Percentiles rank a stretch among this genome's conserved stretches.
phyloP scores from a whole-genome alignment of 352 stramenopile species.

The Pythium insidiosum region DNA sequence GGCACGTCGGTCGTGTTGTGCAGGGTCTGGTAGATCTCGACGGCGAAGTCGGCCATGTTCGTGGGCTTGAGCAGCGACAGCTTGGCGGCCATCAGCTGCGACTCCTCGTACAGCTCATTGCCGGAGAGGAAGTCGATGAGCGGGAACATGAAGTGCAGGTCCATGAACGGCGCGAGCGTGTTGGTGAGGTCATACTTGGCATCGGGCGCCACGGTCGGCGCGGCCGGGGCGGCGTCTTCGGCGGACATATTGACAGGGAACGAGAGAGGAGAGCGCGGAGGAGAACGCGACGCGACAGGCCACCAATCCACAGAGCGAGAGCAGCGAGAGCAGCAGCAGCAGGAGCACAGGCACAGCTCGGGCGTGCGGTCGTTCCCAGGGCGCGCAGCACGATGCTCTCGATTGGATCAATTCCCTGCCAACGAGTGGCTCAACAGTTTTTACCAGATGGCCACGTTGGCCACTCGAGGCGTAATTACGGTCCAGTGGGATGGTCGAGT shows the following conservation, averaged over 20 bases:
- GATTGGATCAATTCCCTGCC: constrained; percentile 17
- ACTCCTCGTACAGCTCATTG: constrained; percentile 90
- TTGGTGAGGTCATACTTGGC: constrained; percentile 93
- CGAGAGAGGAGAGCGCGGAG: neutral
- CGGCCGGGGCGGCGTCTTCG: constrained; percentile 28
- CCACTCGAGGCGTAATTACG: constrained; percentile 17
- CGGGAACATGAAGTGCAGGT: constrained; percentile 97
- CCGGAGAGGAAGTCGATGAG: constrained; percentile 93
- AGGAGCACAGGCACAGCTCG: too few relatives aligned
- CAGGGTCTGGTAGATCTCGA: constrained; percentile 93
- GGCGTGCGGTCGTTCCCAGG: neutral
- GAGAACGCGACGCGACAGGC: neutral
- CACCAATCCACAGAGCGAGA: too few relatives aligned
- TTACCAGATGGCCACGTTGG: constrained; percentile 8
- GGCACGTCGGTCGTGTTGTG: constrained; percentile 74
- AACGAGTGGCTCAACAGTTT: constrained; percentile 21
- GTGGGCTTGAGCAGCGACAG: constrained; percentile 90
- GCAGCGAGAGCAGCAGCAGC: too few relatives aligned
- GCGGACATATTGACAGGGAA: constrained; percentile 9
- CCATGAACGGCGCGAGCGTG: constrained; percentile 91
- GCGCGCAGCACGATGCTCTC: neutral
- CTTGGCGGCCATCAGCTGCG: constrained; percentile 85
- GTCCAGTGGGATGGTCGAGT: neutral
- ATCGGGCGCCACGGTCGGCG: constrained; percentile 36
- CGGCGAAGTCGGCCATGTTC: constrained; percentile 96